Conservation (phyloP, 306 rosid species). For the Cucurbita ficifolia region DNA sequence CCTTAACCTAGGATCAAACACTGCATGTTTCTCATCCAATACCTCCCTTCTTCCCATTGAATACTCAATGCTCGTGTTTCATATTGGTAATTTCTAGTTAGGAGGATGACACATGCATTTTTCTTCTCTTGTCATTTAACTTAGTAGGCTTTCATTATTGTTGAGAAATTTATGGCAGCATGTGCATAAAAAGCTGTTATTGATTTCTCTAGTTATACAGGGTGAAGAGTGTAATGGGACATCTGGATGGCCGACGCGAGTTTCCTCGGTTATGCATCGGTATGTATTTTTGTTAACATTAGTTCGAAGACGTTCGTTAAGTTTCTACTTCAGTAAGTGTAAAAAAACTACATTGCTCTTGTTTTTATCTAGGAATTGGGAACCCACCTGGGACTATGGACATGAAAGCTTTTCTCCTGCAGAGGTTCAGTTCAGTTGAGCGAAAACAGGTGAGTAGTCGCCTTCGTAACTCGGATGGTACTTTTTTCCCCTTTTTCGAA, state of each 20-base stretch:
- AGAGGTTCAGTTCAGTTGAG: conserved; percentile 58
- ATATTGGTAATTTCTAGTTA: neutral
- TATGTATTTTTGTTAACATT: conserved; percentile 15
- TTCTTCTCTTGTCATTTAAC: neutral
- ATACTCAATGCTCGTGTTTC: neutral
- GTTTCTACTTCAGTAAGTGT: conserved; percentile 1
- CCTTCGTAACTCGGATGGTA: too few relatives aligned
- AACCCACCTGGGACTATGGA: conserved; percentile 87
- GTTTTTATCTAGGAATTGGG: conserved; percentile 52
- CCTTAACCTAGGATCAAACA: too few relatives aligned
- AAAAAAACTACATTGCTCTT: neutral
- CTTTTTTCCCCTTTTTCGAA: neutral
- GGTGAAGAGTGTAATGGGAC: conserved; percentile 67
- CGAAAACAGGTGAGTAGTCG: conserved; percentile 41
- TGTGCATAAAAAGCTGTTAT: conserved; percentile 6
- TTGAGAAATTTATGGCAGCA: neutral
- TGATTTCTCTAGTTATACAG: conserved; percentile 27
- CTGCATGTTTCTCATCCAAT: too few relatives aligned
- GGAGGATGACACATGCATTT: neutral
- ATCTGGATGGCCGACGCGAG: conserved; percentile 62
- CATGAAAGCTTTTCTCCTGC: conserved; percentile 67
- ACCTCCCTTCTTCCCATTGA: too few relatives aligned
- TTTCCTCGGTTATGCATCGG: conserved; percentile 88
- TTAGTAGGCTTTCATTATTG: neutral
- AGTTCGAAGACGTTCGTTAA: neutral